Base-by-base conservation (phyloP, 768 basidiomycete genomes). In the Amyloporia xantha region DNA sequence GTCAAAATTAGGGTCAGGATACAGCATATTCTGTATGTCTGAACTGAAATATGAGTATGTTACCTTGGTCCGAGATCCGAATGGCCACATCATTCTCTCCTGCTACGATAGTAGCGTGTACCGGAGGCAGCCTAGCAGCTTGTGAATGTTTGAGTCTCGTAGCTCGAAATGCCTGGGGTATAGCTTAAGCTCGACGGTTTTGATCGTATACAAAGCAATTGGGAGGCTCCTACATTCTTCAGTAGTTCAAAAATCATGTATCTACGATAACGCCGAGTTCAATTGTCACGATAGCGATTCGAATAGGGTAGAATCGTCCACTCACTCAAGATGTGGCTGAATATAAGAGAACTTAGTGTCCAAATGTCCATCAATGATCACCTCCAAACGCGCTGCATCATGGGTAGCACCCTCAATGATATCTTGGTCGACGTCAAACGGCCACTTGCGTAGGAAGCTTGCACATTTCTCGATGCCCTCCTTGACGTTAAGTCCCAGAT, bases 31-130 rank as follows among this genome's bases (percentile, higher is more conserved):
- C n/a, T n/a, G n/a, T n/a, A n/a, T n/a, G n/a, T n/a, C n/a, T n/a
- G n/a, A n/a, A n/a, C n/a, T n/a, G n/a, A n/a, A n/a, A n/a, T n/a
- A n/a, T n/a, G n/a, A n/a, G n/a, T n/a, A n/a, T n/a, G n/a, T 4
- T 47, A 83, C 91, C 92, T 78, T 89, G 82, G 62, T 95, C 91
- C n/a, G 91, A 91, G 68, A 95, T 84, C 33, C 91, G 83, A 43
- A 95, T 76, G 5, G 79, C 76, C 40, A 95, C 76, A 43, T 88
- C 78, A 44, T 90, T 76, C 26, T 80, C 73, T 1, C 84, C 83
- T 2, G 82, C 79, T 6, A 83, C 82, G 40, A 95, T 81, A 0
- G 91, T 94, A 1, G 82, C 83, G 24, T 68, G 71, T 44, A 93
- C 82, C 1, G 77, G 71, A n/a, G 87, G 86, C 36, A 79, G 64